These are phyloP conservation scores for Ustilago esculenta DNA, from an alignment of 1,284 basidiomycete genomes.

Conservation along the genomic window DNA sequence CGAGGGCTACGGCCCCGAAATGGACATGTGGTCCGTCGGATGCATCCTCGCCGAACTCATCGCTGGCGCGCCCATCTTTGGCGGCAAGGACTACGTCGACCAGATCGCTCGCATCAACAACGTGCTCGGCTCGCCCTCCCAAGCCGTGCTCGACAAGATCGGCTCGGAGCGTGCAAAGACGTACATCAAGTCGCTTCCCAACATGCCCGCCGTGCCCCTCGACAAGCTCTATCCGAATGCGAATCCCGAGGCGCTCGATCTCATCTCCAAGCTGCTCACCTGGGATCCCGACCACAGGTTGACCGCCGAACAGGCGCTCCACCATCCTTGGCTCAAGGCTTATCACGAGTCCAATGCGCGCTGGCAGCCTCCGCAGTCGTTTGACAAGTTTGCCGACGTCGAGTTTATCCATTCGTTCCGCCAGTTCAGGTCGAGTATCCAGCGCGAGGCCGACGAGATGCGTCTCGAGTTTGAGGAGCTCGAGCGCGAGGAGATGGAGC, in stretches of 20 bases:
- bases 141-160: conserved; percentile 55
- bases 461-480: conserved; percentile 49
- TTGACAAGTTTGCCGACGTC: conserved; percentile 60
- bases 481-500: conserved; percentile 48
- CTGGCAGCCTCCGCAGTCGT: conserved; percentile 54
- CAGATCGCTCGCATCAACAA: conserved; percentile 64
- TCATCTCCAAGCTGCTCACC: conserved; percentile 57
- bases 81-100: conserved; percentile 66
- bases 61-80: conserved; percentile 62
- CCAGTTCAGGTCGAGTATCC: conserved; percentile 60
- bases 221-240: conserved; percentile 55
- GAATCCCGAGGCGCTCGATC: conserved; percentile 56
- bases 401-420: conserved; percentile 59
- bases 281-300: conserved; percentile 64
- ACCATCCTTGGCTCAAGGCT: conserved; percentile 63
- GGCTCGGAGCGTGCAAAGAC: conserved; percentile 60
- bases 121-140: conserved; percentile 61
- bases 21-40: conserved; percentile 66
- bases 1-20: conserved; percentile 62
- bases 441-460: conserved; percentile 61
- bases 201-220: conserved; percentile 49
- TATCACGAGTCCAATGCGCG: conserved; percentile 60
- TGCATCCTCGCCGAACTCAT: conserved; percentile 66
- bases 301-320: conserved; percentile 59
- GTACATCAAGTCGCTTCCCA: conserved; percentile 60